phyloP scores from a whole-genome alignment of 345 rosid species.

The Viola odorata region DNA sequence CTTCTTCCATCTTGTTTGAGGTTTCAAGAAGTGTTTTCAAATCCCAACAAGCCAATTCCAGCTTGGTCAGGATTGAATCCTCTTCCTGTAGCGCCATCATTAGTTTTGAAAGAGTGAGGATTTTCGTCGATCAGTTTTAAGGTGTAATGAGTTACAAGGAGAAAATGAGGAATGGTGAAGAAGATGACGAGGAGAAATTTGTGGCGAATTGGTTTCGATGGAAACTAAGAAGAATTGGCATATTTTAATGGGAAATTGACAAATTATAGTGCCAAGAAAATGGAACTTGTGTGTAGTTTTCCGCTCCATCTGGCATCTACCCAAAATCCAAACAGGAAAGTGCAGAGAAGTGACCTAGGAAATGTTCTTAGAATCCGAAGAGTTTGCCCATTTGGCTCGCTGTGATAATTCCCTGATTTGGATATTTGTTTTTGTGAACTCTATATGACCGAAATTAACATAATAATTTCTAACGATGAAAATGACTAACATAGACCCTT shows the following conservation, averaged over 20 bases:
- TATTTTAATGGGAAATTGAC: conserved; percentile 16
- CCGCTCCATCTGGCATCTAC: neutral
- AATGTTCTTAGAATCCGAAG: no score
- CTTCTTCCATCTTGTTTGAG: conserved; percentile 28
- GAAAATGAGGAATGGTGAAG: conserved; percentile 3
- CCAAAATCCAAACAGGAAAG: neutral
- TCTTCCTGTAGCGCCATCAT: conserved; percentile 25
- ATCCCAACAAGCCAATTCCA: conserved; percentile 37
- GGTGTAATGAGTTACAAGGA: conserved; percentile 3
- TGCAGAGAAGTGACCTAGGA: no score
- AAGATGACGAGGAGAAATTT: conserved; percentile 8
- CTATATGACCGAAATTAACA: no score
- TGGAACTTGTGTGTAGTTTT: neutral
- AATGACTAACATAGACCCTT: no score
- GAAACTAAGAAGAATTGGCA: conserved; percentile 31
- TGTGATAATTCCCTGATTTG: no score
- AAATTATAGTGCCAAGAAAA: conserved; percentile 19
- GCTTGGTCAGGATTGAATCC: conserved; percentile 30
- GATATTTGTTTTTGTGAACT: no score
- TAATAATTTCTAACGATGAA: no score
- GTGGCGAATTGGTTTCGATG: conserved; percentile 26
- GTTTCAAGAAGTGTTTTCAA: conserved; percentile 36
- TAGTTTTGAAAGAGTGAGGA: neutral
- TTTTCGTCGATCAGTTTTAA: neutral
- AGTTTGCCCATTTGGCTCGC: no score